phyloP scores from a whole-genome alignment of 176 grass and related monocot genomes.

The Musa beccarii region DNA sequence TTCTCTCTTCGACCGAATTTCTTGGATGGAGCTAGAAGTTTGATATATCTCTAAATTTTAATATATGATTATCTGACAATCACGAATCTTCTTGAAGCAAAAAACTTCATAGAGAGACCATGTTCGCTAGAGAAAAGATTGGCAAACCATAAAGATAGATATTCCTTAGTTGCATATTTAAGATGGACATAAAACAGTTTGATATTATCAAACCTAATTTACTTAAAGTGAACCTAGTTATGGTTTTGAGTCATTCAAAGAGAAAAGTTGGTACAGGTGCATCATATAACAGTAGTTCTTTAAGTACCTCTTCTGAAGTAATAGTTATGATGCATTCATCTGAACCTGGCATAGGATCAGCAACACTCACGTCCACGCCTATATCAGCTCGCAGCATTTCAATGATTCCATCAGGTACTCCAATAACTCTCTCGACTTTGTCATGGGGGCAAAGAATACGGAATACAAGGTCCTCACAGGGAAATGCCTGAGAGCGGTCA shows the following conservation, averaged over 20 bases:
- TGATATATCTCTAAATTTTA: neutral
- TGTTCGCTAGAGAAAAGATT: neutral
- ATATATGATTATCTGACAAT: neutral
- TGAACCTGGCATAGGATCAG: constrained; percentile 64
- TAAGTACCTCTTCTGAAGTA: constrained; percentile 83
- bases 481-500: constrained; percentile 40
- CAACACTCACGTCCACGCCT: constrained; percentile 75
- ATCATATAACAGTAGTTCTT: neutral
- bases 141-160: neutral
- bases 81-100: neutral
- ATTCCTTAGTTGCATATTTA: neutral
- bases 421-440: constrained; percentile 57
- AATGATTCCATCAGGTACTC: constrained; percentile 54
- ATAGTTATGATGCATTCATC: constrained; percentile 64
- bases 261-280: neutral
- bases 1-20: too few species aligned
- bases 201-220: neutral
- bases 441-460: constrained; percentile 92
- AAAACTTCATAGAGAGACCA: neutral
- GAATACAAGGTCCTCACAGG: constrained; percentile 63
- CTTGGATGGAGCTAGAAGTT: too few species aligned
- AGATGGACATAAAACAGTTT: too few species aligned
- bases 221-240: neutral
- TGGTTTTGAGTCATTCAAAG: neutral
- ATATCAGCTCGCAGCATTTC: constrained; percentile 72